Percentiles rank a stretch among this genome's conserved stretches.
These are phyloP conservation scores for Apiotrichum siamense DNA, from an alignment of 1,284 basidiomycete genomes.

Conservation along the genomic window DNA sequence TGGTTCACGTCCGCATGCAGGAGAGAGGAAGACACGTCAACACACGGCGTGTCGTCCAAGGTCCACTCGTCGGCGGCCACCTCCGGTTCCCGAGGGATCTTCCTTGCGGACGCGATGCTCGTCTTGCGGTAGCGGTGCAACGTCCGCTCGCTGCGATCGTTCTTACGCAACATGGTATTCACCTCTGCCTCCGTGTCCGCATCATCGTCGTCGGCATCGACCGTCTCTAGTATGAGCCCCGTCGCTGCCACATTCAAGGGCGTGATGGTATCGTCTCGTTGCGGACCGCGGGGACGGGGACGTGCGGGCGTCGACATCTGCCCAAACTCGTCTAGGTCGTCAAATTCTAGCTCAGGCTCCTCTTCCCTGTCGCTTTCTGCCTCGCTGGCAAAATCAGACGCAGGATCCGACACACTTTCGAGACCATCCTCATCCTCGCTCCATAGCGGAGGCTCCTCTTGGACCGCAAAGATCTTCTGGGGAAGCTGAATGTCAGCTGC, in stretches of 20 bases:
- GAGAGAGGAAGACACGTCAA: no score
- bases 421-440: conserved; percentile 65
- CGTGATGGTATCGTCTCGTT: neutral
- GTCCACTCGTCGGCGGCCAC: no score
- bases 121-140: no score
- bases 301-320: neutral
- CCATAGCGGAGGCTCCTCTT: conserved; percentile 80
- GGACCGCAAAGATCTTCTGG: conserved; percentile 70
- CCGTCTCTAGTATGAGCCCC: neutral
- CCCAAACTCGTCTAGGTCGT: conserved; percentile 10
- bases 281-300: neutral
- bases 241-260: neutral
- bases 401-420: conserved; percentile 68
- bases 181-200: neutral
- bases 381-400: conserved; percentile 9
- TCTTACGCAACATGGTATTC: no score
- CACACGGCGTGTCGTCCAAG: no score
- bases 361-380: neutral
- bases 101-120: no score
- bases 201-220: neutral
- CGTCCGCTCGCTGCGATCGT: no score
- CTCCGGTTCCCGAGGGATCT: no score
- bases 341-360: conserved; percentile 4
- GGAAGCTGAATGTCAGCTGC: conserved; percentile 53
- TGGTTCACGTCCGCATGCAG: no score